Base-by-base conservation (phyloP, 2,329 filamentous ascomycete species). In the Ophiocordyceps unilateralis region DNA sequence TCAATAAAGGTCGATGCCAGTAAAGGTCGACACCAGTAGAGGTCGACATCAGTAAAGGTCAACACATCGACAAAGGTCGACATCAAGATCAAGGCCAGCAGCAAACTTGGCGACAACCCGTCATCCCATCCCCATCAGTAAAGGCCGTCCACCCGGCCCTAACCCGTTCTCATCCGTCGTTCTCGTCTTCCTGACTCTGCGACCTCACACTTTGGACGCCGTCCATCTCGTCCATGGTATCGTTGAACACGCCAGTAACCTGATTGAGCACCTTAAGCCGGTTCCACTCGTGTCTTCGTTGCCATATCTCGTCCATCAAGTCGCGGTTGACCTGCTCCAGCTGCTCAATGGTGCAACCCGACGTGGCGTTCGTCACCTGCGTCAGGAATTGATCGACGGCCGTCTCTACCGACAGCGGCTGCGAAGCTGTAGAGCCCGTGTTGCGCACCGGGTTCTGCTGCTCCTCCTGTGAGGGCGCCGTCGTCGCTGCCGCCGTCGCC, bases 231-330 rank as follows among this genome's bases (percentile, higher is more conserved):
- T 61, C 55, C 45, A 86, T 78, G 12, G 77, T 76, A 24, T 78
- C 76, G 51, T 93, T 88, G 58, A 94, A 94, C 5, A 83, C 76
- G 15, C 72, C 67, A 37, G 67, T 68, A 32, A 93, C 70, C 32
- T 69, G 64, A 39, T 64, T 65, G 14, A 80, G 69, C 14, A 94
- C 87, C 51, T 71, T 70, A 52, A 78, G 80, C 38, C 91, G 76
- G 61, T 98, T 91, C 76, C 84, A 91, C 54, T 93, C 80, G 40
- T 76, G 72, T 41, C 87, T 74, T 46, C 73, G 74, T 47, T 70
- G 71, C 91, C 91, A 98, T 39, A 96, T 74, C 48, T 80, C 77
- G 47, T 89, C 83, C 89, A 96, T 96, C 48, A 96, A 67, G 50
- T 81, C 78, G 8, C 87, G 81, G 58, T 88, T 88, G 57, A 95